Percentiles rank a stretch among this genome's conserved stretches.
Conservation (phyloP, 148 eudicot species). For the Chenopodium formosanum region DNA sequence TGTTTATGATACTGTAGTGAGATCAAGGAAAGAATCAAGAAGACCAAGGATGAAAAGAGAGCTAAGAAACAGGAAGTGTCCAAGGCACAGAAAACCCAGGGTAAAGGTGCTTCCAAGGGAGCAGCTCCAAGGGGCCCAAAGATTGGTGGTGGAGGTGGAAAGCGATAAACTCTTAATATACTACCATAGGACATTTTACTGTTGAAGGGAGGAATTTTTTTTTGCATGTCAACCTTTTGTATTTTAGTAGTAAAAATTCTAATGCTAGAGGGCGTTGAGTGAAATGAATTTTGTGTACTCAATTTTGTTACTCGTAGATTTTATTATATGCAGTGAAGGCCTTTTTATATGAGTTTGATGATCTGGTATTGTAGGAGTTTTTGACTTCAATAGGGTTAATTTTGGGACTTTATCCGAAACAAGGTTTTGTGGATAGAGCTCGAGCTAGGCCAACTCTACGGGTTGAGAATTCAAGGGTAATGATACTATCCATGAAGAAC, state of each 20-base stretch:
- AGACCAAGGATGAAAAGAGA: not conserved
- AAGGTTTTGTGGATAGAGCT: not conserved
- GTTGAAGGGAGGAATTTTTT: not conserved
- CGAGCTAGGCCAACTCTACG: not conserved
- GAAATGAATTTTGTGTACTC: not conserved
- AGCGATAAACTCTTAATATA: not conserved
- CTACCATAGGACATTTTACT: not conserved
- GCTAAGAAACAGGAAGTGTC: not conserved
- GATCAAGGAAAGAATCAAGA: not conserved
- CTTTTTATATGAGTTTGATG: not conserved
- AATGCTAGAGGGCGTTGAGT: not conserved
- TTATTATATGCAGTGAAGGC: not conserved
- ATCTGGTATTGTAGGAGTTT: not conserved
- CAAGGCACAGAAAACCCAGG: not conserved
- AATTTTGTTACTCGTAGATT: not conserved
- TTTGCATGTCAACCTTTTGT: not conserved
- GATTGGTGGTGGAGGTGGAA: not conserved
- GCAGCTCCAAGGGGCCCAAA: not conserved
- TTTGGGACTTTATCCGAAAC: too few relatives aligned
- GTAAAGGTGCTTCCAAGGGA: not conserved
- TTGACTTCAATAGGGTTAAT: too few relatives aligned
- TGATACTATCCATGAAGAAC: not conserved
- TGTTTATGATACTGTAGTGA: not conserved
- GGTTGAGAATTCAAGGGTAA: not conserved
- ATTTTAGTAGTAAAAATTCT: not conserved